These are phyloP conservation scores for Penicillium flavigenum DNA, from an alignment of 495 filamentous ascomycete species.

Conservation along the genomic window DNA sequence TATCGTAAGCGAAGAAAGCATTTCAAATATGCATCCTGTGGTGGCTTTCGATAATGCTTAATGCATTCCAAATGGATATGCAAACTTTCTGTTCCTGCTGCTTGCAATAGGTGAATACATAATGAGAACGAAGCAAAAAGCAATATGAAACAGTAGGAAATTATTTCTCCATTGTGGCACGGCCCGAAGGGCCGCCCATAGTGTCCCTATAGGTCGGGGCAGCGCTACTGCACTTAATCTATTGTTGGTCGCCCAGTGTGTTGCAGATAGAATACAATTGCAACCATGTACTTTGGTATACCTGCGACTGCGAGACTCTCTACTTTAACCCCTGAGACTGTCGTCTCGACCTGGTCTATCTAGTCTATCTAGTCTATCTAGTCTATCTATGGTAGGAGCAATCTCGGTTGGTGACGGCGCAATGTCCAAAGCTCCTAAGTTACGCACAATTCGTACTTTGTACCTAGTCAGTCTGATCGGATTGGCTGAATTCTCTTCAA, in stretches of 20 bases:
- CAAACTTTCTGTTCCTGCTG: background rate
- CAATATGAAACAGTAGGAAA: constrained; percentile 25
- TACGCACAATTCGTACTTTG: constrained; percentile 11
- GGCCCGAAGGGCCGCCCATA: constrained; percentile 21
- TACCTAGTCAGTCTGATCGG: constrained; percentile 5
- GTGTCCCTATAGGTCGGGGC: constrained; percentile 12
- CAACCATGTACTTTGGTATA: background rate
- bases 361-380: background rate
- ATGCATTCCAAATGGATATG: constrained; percentile 6
- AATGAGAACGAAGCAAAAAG: constrained; percentile 12
- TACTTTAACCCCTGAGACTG: background rate
- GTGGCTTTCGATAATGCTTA: constrained; percentile 13
- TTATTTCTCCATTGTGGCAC: constrained; percentile 22
- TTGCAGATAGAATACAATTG: background rate
- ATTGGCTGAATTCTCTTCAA: constrained; percentile 1
- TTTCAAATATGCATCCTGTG: constrained; percentile 4
- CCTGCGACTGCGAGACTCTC: background rate
- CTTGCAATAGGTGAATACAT: background rate
- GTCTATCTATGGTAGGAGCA: background rate
- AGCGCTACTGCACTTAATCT: constrained; percentile 17
- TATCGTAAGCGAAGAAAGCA: background rate
- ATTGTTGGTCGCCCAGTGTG: constrained; percentile 1
- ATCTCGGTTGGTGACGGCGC: constrained; percentile 15
- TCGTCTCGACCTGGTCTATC: background rate
- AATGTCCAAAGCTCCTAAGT: constrained; percentile 14